Evolutionary conservation across 1,284 basidiomycete genomes (phyloP), one percentile per base, ranked within the genome.

Genomic region (Ceraceosorus guamensis): DNA sequence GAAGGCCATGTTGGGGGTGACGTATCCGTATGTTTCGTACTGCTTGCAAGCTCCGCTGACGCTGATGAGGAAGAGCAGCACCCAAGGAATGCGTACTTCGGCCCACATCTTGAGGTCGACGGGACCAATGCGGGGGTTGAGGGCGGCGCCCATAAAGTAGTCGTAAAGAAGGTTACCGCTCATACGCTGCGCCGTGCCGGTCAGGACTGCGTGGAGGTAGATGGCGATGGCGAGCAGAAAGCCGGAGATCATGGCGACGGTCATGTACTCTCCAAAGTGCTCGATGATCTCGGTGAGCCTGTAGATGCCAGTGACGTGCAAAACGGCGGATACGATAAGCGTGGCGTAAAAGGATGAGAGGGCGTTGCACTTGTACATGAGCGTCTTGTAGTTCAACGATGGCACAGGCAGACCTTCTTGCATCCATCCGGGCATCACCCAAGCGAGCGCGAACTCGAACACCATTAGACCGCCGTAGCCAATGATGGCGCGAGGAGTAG

Each of bases 31-130:
- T 46, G 83, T 80, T 72, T 96, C 89, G 75, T 96, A 95, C 78
- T 98, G 95, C 80, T 95, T 93, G 80, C 89, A 89, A 18, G 86
- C 88, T 55, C 91, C 93, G 41, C 88, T 92, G 46, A 97, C 84
- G 6, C 90, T 83, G 70, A 97, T 83, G 77, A 93, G 86, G 82
- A 97, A 96, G 14, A 95, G 85, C 56, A 97, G 84, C 18, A 95
- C 86, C 93, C 95, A 98, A 6, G 92, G 91, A 67, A 99, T 89
- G 52, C 95, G 85, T 57, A 99, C 93, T 78, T 98, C 93, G 31
- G 90, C 90, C 76, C 92, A 98, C 92, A 99, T 97, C 81, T 98
- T 98, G 73, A 98, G 80, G 79, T 97, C 93, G 67, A 98, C 83
- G 37, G 82, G 81, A n/a, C 91, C 91, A 63, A 98, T 83, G 58